phyloP scores from a whole-genome alignment of 805 yeast genomes.

The Saccharomycopsis selenospora region DNA sequence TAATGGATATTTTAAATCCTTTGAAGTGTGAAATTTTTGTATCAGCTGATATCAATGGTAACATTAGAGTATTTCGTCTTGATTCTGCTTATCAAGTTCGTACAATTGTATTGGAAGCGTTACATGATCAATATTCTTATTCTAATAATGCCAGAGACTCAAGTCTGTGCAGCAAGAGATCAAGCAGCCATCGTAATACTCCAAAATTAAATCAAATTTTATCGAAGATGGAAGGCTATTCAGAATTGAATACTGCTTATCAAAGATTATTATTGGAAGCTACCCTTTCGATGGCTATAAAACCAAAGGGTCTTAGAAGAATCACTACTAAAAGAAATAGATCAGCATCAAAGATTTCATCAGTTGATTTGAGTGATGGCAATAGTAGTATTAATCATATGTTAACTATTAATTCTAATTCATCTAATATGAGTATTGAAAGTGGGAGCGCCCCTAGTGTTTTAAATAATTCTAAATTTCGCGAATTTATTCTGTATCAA shows the following conservation, averaged over 20 bases:
- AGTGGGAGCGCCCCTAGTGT: not conserved
- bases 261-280: not conserved
- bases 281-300: not conserved
- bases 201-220: not conserved
- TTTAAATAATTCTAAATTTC: not conserved
- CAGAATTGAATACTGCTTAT: not conserved
- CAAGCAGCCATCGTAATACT: not conserved
- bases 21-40: conserved; percentile 45
- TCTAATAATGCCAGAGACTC: not conserved
- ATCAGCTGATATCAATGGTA: conserved; percentile 68
- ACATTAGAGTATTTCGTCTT: conserved; percentile 70
- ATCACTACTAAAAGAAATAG: not conserved
- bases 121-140: not conserved
- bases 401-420: not conserved
- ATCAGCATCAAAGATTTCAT: not conserved
- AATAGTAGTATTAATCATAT: not conserved
- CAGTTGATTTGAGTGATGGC: not conserved
- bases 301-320: not conserved
- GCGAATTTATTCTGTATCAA: not conserved
- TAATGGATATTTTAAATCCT: conserved; percentile 14
- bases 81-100: conserved; percentile 55
- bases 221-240: not conserved
- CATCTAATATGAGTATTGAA: not conserved
- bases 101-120: conserved; percentile 27
- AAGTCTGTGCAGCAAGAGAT: not conserved